Base-by-base conservation (phyloP, 208 protist genomes). In the Leishmania turanica region DNA sequence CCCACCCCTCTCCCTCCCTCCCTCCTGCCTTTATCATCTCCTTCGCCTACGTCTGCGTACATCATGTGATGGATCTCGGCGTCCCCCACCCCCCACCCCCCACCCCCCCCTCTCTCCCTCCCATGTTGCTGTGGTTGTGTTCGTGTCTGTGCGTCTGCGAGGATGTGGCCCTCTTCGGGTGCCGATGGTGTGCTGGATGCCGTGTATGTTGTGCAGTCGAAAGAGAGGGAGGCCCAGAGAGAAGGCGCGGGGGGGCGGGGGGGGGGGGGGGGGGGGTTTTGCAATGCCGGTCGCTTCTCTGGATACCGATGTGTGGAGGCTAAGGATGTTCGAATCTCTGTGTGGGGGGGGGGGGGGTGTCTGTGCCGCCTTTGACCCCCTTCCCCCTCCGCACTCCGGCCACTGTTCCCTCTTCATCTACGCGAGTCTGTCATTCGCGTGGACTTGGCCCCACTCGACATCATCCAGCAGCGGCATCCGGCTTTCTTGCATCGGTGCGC, bases 121-220 rank as follows among this genome's bases (percentile, higher is more conserved):
- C 37, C 40, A 37, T 53, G 56, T 68, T 53, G n/a, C n/a, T 56
- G 72, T 75, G 72, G 45, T 13, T 78, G 64, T 72, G 42, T 83
- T 31, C 77, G 58, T 83, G 79, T 73, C 6, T 74, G 51, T 71
- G 69, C 31, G 40, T 77, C 7, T 70, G 65, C n/a, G 15, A 34
- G 58, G 8, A 15, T 24, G 19, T 31, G 19, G 4, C 58, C n/a
- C 58, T 64, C 6, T 7, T 31, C 15, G 27, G 34, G 58, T 62
- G 27, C 17, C 27, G 0, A 24, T 53, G 49, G 15, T 17, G 49
- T 54, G 15, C 51, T 54, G 15, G 51, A 21, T 54, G 51, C 15
- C 51, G 3, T 54, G 15, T 54, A 54, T 21, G 19, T 54, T 54
- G 51, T 21, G 15, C 51, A 54, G 15, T 54, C 51, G 15, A 13